A percentile compares a stretch with the other conserved stretches of the same genome.
phyloP scores from a whole-genome alignment of 441 rosid species.

The Pelargonium australe region DNA sequence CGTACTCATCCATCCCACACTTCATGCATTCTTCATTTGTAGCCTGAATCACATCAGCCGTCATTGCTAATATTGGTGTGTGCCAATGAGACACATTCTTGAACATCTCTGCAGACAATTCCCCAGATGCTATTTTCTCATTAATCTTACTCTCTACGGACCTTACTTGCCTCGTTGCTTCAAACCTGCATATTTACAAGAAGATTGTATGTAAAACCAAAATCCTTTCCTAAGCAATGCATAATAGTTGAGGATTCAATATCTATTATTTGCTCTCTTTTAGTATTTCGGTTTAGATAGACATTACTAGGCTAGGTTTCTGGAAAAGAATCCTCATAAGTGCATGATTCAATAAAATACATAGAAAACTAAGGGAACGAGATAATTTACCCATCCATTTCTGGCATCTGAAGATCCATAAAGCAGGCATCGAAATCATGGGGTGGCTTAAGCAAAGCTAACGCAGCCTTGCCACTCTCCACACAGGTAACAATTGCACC shows the following conservation, averaged over 20 bases:
- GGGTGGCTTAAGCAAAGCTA: slow-evolving; percentile 66
- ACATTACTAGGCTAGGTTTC: too few relatives aligned
- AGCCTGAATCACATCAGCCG: slow-evolving; percentile 88
- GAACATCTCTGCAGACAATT: not conserved
- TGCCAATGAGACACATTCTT: slow-evolving; percentile 50
- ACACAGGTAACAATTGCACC: slow-evolving; percentile 83
- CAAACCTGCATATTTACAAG: slow-evolving; percentile 44
- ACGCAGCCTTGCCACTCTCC: slow-evolving; percentile 67
- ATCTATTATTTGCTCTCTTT: too few relatives aligned
- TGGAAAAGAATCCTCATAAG: too few relatives aligned
- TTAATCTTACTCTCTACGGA: slow-evolving; percentile 46
- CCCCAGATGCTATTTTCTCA: slow-evolving; percentile 37
- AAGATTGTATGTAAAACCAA: not conserved
- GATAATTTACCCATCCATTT: slow-evolving; percentile 74
- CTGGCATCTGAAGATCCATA: slow-evolving; percentile 99
- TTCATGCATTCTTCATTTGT: slow-evolving; percentile 63
- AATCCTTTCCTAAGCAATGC: too few relatives aligned
- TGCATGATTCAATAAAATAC: not conserved
- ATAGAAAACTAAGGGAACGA: not conserved
- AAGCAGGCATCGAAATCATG: slow-evolving; percentile 85
- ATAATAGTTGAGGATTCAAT: too few relatives aligned
- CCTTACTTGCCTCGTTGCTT: slow-evolving; percentile 76
- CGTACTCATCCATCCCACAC: slow-evolving; percentile 90
- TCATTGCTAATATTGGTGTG: slow-evolving; percentile 84
- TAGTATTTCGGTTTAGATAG: too few relatives aligned